Base-by-base conservation (phyloP, 148 eudicot species). In the Nyssa sinensis region DNA sequence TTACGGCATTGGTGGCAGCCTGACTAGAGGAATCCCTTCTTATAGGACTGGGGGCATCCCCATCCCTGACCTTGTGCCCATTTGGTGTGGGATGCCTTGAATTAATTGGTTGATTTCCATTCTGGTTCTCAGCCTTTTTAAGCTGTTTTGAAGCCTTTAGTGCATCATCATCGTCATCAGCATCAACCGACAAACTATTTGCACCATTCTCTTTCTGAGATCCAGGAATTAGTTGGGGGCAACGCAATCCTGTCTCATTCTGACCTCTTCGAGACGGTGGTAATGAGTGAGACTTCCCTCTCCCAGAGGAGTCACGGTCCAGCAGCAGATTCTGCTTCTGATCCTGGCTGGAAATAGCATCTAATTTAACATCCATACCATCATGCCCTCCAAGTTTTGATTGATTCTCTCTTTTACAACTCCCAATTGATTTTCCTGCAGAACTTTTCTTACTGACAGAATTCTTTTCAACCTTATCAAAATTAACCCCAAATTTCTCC, bases 21-120 rank as follows among this genome's bases (percentile, higher is more conserved):
- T 85, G 98, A 79, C 87, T 86, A 39, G 85, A 74, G 55, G 93
- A 78, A 80, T 92, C 97, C 77, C 87, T 92, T 80, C 88, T 86
- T 64, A 80, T 77, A 64, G 91, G 88, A 84, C 91, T 87, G 29
- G 88, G 83, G 66, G 90, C 89, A 70, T 90, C 96, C 16, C 66
- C 77, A 77, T 80, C 88, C 82, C 84, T 85, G 62, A 63, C 79
- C 78, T 81, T 90, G 62, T 79, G 85, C 61, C 85, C 86, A 74
- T 88, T 82, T n/a, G 90, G 72, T 44, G 86, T 73, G 33, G 89
- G 51, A 78, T 82, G 84, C 72, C 81, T 86, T 16, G 80, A 74
- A 49, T 58, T 81, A 68, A 28, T 62, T 39, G 72, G 78, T 53
- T 77, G 88, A 67, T 65, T 70, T 72, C 87, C 86, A 69, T 78